Evolutionary conservation across 371 early-diverging fungal species (phyloP), one percentile per base, ranked within the genome.

Genomic region (Rhizomucor pusillus): DNA sequence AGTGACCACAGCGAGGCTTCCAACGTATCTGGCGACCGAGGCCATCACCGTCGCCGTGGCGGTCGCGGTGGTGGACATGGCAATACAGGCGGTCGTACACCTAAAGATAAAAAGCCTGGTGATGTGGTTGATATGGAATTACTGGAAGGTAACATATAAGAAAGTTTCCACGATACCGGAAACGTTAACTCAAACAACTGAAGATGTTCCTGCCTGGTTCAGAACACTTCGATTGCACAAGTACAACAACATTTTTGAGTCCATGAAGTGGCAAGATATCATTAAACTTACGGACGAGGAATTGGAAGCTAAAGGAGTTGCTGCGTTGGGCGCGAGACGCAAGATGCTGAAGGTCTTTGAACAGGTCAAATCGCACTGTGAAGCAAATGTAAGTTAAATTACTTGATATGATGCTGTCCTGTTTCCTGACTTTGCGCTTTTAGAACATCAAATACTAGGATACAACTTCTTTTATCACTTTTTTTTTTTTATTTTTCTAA

Each of bases 311-410:
- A 86, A 87, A 62, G 98, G 98, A 5, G 95, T 98, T 5, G 81
- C 90, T 9, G 97, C 97, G 29, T 80, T 95, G 57, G 97, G 97
- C 36, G 98, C 97, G 7, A 85, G 98, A 52, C 83, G 94, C 58
- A 98, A 98, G 71, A 90, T 98, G 90, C 74, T 96, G 50, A 95
- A 95, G 68, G 93, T 95, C 25, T 98, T 98, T 79, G 96, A 94
- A 58, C 77, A 85, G 23, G 82, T 98, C 35, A 77, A 79, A 52
- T 56, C 62, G 5, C 75, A 79, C 51, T 79, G 79, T 59, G 73
- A 75, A 34, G 69, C 63, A 14, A 75, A 75, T 53, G 79, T 79
- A 69, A 69, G 79, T 64, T 24, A 44, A 5, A 13, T 66, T 45
- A 51, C 43, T 45, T 34, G 10, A 24, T 12, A 18, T 7, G 14